Base-by-base conservation (phyloP, 2,329 filamentous ascomycete genomes). In the Chalaropsis ovoidea region DNA sequence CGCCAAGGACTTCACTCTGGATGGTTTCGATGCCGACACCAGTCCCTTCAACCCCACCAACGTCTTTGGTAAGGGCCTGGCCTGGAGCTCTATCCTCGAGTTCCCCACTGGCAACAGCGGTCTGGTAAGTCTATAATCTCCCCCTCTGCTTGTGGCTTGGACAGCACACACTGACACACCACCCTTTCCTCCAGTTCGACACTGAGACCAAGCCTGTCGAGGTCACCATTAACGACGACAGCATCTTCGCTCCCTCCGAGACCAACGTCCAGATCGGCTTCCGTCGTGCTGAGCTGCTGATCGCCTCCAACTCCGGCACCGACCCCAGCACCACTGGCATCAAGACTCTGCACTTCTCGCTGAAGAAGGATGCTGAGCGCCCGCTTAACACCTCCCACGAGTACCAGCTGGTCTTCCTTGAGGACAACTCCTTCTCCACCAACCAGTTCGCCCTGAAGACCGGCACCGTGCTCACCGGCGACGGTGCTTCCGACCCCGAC, bases 291-390 rank as follows among this genome's bases (percentile, higher is more conserved):
- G 83, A 84, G 67, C 76, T 85, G 63, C 77, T 83, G 65, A 76
- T 79, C 11, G 73, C 76, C 69, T 74, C 78, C 75, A 79, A 81
- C 75, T 75, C 73, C 19, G 76, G 81, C 64, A 77, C 78, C 54
- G 82, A 83, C 63, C 69, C 74, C n/a, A 81, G 79, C 24, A 81
- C 78, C 45, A 72, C 72, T 31, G 82, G 82, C 35, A 73, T 84
- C 67, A 85, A 84, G 74, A 85, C 82, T 1, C 77, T 86, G 62
- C 84, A 86, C 73, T 86, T 82, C 73, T 82, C 79, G 69, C 71
- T 86, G 41, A 77, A 77, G 72, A 80, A 81, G 70, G 82, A 86
- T 69, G 56, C 65, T 52, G 70, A 74, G 49, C 75, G 80, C 11
- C 78, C 79, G 13, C 73, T 86, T 63, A 86, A 86, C 75, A 73